Percentiles rank a stretch among this genome's conserved stretches.
These are phyloP conservation scores for Nemania abortiva DNA, from an alignment of 2,329 filamentous ascomycete genomes.

Conservation along the genomic window DNA sequence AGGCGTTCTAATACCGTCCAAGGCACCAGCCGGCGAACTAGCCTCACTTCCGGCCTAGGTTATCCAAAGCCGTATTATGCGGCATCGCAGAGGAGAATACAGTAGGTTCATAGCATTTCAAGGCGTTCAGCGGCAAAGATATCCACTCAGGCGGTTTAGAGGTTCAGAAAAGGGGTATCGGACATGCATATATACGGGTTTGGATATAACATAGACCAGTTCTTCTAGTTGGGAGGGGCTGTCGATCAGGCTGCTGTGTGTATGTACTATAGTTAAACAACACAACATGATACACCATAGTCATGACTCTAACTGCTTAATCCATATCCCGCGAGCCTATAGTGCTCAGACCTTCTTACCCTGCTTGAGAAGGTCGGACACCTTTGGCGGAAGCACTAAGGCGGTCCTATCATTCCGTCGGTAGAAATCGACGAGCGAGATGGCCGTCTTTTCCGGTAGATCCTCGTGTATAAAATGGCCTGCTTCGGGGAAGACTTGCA, in stretches of 20 bases:
- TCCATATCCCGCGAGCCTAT: background rate
- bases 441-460: slow-evolving; percentile 87
- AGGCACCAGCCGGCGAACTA: slow-evolving; percentile 36
- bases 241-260: background rate
- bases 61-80: background rate
- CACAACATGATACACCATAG: background rate
- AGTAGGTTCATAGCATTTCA: slow-evolving; percentile 41
- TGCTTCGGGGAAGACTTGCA: slow-evolving; percentile 93
- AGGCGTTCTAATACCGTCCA: slow-evolving; percentile 42
- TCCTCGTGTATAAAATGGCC: slow-evolving; percentile 99
- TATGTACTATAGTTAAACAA: slow-evolving; percentile 12
- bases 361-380: slow-evolving; percentile 76
- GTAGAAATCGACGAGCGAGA: slow-evolving; percentile 89
- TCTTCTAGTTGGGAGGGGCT: background rate
- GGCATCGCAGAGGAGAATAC: background rate
- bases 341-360: slow-evolving; percentile 65
- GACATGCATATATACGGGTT: slow-evolving; percentile 20
- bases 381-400: slow-evolving; percentile 91
- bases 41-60: slow-evolving; percentile 35
- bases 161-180: slow-evolving; percentile 8
- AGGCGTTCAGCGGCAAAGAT: slow-evolving; percentile 41
- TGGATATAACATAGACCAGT: slow-evolving; percentile 8
- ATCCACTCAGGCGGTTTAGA: slow-evolving; percentile 28
- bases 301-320: background rate
- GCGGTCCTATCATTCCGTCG: slow-evolving; percentile 88